phyloP scores from a whole-genome alignment of 805 yeast genomes.

The Candida cerambycidarum region DNA sequence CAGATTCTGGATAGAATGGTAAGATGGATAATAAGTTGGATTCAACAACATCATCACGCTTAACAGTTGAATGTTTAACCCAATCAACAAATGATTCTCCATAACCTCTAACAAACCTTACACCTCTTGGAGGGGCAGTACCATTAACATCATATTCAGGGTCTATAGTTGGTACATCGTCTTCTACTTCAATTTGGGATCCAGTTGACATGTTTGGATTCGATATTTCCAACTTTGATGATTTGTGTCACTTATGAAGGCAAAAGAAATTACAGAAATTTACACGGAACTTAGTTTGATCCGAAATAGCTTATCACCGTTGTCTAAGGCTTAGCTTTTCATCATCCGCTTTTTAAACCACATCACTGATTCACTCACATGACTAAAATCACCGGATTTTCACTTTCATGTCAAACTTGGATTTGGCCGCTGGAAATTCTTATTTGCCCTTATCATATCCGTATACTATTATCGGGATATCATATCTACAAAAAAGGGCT shows the following conservation, averaged over 20 bases:
- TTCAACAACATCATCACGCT: constrained; percentile 32
- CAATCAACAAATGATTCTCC: constrained; percentile 27
- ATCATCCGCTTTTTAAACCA: neutral
- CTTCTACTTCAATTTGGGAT: constrained; percentile 1
- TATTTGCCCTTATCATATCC: no score
- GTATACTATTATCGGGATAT: neutral
- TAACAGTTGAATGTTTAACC: constrained; percentile 25
- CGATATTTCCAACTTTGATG: neutral
- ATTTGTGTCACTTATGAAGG: neutral
- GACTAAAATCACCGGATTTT: no score
- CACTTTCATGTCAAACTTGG: no score
- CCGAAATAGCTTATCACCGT: neutral
- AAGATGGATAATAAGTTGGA: constrained; percentile 50
- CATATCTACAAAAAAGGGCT: no score
- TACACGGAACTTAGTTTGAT: neutral
- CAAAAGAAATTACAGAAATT: neutral
- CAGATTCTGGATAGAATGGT: constrained; percentile 58
- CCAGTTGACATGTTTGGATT: constrained; percentile 4
- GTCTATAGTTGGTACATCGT: constrained; percentile 4
- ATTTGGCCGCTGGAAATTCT: no score
- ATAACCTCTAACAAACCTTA: constrained; percentile 8
- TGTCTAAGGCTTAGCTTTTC: neutral
- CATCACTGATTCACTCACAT: no score
- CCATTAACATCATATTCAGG: constrained; percentile 6
- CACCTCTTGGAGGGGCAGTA: neutral